Evolutionary conservation across 306 rosid genomes (phyloP).

Genomic region (Styphnolobium japonicum): DNA sequence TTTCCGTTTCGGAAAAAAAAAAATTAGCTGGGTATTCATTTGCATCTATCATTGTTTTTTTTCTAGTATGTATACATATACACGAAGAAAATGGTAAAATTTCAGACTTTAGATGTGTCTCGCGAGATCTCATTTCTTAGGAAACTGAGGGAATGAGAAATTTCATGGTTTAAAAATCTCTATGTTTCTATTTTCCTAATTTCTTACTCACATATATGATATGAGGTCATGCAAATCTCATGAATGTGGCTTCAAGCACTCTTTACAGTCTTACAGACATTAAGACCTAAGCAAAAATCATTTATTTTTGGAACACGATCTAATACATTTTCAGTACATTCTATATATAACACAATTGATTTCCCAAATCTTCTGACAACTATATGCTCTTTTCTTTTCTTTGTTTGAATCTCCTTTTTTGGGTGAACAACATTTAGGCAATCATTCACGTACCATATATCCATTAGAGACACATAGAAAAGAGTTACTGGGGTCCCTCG

Average conservation of each 20-base stretch:
- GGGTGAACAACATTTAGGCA: background rate
- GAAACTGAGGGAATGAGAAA: background rate
- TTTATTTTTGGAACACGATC: background rate
- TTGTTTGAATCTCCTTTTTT: background rate
- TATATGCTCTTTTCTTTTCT: background rate
- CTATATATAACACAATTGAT: background rate
- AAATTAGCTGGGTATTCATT: no score
- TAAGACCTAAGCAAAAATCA: slow-evolving; percentile 13
- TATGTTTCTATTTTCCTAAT: background rate
- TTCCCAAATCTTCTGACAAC: background rate
- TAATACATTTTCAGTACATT: background rate
- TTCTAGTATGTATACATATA: no score
- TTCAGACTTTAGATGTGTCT: no score
- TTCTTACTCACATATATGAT: background rate
- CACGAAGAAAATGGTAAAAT: no score
- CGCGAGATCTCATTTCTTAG: no score
- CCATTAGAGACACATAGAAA: slow-evolving; percentile 6
- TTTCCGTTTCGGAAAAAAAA: no score
- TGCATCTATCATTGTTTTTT: no score
- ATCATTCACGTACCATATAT: background rate
- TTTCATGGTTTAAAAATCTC: background rate
- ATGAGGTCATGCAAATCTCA: background rate
- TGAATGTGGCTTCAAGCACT: background rate
- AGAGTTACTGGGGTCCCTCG: slow-evolving; percentile 9
- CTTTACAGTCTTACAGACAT: background rate